Evolutionary conservation across 257 asterid species (phyloP), one percentile per base, ranked within the genome.

Genomic region (Pogostemon cablin): DNA sequence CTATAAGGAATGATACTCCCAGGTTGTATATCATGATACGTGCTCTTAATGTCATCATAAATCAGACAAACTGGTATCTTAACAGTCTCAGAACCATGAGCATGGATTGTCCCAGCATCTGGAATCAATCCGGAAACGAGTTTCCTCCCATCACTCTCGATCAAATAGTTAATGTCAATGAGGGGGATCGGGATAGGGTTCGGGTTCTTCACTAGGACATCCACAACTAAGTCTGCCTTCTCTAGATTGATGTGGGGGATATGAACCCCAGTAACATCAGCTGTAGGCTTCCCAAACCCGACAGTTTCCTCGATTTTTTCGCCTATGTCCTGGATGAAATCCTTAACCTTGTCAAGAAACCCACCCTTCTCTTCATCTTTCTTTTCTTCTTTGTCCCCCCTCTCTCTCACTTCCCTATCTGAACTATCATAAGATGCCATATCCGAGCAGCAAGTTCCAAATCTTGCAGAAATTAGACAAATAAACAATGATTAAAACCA

Each of bases 241-340:
- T 95, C 85, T 61, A 95, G 93, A 81, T 76, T 86, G 77, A 95
- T 95, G 66, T 78, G 81, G 63, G 96, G 92, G 38, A 95, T 74
- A 62, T 88, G 97, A 77, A 95, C 75, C 7, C 43, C 97, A 1
- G 91, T 42, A 9, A 95, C 98, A 79, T 91, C 98, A 2, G 98
- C 98, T 2, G 96, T 89, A 55, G 99, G 99, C 73, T 95, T 95
- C 10, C 99, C 95, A 37, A 88, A 84, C 35, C 99, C 96, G 42
- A 95, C 74, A 1, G 96, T 86, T 75, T 82, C 98, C 81, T 95
- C 99, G 12, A 95, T 89, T 81, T 95, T 95, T 80, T 95, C 97
- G 34, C 98, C 96, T 4, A 95, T 83, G 76, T 95, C 96, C 0
- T 87, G 91, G 71, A 93, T 87, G 84, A 89, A 89, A 73, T 77